These are phyloP conservation scores for Teunomyces barrocoloradensis DNA, from an alignment of 805 yeast species.

Conservation along the genomic window DNA sequence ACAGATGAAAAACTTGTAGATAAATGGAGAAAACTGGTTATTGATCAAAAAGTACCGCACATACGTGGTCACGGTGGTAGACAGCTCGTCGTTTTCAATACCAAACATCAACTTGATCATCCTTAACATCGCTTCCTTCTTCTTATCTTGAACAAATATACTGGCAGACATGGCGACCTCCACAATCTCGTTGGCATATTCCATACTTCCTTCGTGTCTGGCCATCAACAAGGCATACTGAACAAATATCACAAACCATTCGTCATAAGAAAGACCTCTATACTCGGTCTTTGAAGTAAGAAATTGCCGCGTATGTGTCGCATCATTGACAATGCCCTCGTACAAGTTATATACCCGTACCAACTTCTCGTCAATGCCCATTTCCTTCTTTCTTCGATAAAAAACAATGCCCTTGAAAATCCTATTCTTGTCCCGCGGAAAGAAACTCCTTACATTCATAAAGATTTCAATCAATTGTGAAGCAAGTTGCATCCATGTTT, in stretches of 20 bases:
- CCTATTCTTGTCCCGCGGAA: constrained; percentile 70
- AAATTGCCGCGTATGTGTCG: constrained; percentile 26
- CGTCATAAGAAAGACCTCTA: constrained; percentile 71
- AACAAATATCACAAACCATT: constrained; percentile 85
- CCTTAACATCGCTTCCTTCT: constrained; percentile 56
- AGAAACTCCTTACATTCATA: constrained; percentile 72
- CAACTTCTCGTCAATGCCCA: constrained; percentile 70
- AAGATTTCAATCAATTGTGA: constrained; percentile 82
- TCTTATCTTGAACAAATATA: constrained; percentile 69
- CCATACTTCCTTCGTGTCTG: constrained; percentile 60
- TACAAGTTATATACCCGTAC: constrained; percentile 65
- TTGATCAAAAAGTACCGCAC: constrained; percentile 63
- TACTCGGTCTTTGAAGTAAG: constrained; percentile 56
- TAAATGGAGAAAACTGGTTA: constrained; percentile 72
- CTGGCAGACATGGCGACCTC: constrained; percentile 75
- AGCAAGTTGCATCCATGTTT: constrained; percentile 81
- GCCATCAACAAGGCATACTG: constrained; percentile 71
- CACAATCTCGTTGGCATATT: constrained; percentile 49
- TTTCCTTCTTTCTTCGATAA: constrained; percentile 56
- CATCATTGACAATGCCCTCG: constrained; percentile 47
- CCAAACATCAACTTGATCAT: constrained; percentile 67
- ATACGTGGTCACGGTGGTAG: constrained; percentile 49
- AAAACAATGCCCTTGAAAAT: constrained; percentile 65
- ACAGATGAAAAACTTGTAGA: constrained; percentile 63
- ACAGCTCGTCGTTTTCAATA: constrained; percentile 46